Conservation (phyloP, 164 flowering plant species). For the Umbilicus rupestris region DNA sequence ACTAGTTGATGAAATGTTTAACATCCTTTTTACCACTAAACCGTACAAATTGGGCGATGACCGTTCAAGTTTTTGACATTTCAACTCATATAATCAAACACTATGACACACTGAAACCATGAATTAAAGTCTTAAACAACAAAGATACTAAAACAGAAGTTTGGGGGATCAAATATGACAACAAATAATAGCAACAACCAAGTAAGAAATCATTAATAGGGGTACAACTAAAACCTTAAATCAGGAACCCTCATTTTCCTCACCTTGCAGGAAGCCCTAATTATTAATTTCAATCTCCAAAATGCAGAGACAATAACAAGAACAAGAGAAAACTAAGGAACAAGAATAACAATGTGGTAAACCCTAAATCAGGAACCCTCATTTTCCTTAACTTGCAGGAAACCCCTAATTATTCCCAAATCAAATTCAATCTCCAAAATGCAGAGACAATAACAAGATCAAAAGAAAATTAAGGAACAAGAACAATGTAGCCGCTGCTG, state of each 20-base stretch:
- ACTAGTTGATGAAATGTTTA: too few species aligned
- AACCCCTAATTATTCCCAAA: constrained; percentile 1
- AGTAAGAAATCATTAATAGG: not conserved
- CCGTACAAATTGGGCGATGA: too few species aligned
- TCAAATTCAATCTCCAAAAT: constrained; percentile 1
- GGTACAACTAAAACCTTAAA: not conserved
- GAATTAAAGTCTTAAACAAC: too few species aligned
- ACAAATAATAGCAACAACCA: not conserved
- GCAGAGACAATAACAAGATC: not conserved
- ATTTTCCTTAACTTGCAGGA: too few species aligned
- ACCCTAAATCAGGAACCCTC: not conserved
- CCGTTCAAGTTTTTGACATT: too few species aligned
- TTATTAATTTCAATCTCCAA: constrained; percentile 3
- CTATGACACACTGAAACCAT: too few species aligned
- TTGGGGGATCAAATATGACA: not conserved
- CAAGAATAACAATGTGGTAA: constrained; percentile 1
- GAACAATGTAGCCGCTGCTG: not conserved
- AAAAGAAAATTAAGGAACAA: not conserved
- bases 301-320: not conserved
- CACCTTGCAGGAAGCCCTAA: not conserved
- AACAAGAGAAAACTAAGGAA: not conserved
- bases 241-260: not conserved
- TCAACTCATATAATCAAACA: too few species aligned
- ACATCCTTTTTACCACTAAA: too few species aligned
- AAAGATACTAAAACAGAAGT: not conserved